Evolutionary conservation across 1,284 basidiomycete species (phyloP).

Genomic region (Peniophora sp.): DNA sequence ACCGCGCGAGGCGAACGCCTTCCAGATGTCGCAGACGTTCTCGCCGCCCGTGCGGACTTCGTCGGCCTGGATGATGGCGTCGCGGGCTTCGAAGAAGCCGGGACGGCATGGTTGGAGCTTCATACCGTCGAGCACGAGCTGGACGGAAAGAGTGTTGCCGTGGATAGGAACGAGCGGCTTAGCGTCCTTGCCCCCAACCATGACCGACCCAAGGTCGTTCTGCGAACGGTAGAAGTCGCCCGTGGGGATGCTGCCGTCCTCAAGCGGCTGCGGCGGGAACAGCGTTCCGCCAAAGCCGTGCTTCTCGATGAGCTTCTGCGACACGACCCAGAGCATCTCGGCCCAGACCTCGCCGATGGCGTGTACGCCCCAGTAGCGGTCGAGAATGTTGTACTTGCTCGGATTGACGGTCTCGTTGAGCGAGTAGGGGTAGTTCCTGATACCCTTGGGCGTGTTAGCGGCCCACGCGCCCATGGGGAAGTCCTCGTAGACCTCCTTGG

Average conservation of each 20-base stretch:
- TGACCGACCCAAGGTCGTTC: slow-evolving; percentile 15
- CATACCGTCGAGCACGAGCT: slow-evolving; percentile 89
- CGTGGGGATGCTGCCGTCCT: slow-evolving; percentile 51
- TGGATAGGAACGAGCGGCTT: slow-evolving; percentile 79
- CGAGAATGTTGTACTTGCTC: slow-evolving; percentile 92
- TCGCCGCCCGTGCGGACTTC: slow-evolving; percentile 84
- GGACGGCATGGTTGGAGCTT: slow-evolving; percentile 93
- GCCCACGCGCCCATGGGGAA: slow-evolving; percentile 95
- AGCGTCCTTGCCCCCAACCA: slow-evolving; percentile 24
- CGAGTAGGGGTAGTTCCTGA: slow-evolving; percentile 86
- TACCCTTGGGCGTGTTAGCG: slow-evolving; percentile 69
- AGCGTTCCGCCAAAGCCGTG: slow-evolving; percentile 75
- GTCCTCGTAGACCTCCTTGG: slow-evolving; percentile 63
- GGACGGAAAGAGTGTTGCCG: slow-evolving; percentile 83
- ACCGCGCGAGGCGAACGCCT: slow-evolving; percentile 78
- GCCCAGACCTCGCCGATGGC: slow-evolving; percentile 96
- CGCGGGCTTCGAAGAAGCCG: slow-evolving; percentile 85
- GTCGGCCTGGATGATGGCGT: slow-evolving; percentile 94
- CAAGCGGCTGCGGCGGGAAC: slow-evolving; percentile 69
- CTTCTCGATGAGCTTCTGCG: slow-evolving; percentile 68
- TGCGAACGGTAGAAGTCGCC: slow-evolving; percentile 69
- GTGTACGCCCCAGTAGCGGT: slow-evolving; percentile 90
- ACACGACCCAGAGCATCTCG: slow-evolving; percentile 83
- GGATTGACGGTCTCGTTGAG: slow-evolving; percentile 76
- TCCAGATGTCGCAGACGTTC: slow-evolving; percentile 89